phyloP scores from a whole-genome alignment of 1,284 basidiomycete genomes.

The Takashimella koratensis region DNA sequence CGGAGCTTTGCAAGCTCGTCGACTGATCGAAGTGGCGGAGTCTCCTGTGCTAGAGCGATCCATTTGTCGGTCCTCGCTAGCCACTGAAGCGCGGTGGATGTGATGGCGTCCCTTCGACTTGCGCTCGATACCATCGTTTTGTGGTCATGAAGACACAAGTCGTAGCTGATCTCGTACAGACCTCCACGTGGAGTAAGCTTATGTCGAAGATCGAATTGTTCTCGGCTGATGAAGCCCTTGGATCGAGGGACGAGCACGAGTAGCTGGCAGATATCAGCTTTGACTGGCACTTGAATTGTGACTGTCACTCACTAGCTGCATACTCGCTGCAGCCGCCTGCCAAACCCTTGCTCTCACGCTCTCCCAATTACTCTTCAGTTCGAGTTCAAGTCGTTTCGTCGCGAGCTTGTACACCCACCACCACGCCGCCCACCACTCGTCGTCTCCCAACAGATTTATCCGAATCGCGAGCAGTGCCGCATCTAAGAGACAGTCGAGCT shows the following conservation, averaged over 20 bases:
- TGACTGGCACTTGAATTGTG: no score
- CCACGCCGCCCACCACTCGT: conserved; percentile 31
- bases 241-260: neutral
- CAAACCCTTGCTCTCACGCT: neutral
- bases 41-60: no score
- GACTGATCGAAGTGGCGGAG: no score
- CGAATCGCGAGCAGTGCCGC: conserved; percentile 25
- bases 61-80: neutral
- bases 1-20: no score
- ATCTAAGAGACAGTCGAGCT: conserved; percentile 38
- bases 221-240: neutral
- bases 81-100: neutral
- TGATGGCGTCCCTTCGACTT: neutral
- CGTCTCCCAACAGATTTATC: conserved; percentile 17
- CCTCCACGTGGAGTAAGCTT: neutral
- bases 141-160: neutral
- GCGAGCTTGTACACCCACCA: conserved; percentile 31
- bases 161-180: neutral
- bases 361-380: neutral
- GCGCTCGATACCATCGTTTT: neutral
- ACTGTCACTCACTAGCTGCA: neutral
- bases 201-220: neutral
- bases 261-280: neutral
- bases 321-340: neutral
- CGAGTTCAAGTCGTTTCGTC: neutral